Base-by-base conservation (phyloP, 306 rosid species). In the Cicer chorassanicum region DNA sequence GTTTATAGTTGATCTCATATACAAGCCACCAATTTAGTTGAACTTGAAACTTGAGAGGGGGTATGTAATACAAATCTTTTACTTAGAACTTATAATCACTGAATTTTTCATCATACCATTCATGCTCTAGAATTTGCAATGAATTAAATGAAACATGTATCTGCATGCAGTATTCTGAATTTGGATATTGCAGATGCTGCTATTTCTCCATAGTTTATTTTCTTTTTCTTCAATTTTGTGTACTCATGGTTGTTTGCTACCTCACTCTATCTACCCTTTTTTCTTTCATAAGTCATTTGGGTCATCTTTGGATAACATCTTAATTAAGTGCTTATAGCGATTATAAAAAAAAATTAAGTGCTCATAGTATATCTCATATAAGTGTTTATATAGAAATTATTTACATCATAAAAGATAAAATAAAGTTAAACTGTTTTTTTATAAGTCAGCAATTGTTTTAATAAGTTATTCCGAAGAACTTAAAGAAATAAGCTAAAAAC, bases 11-110 rank as follows among this genome's bases (percentile, higher is more conserved):
- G 74, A 81, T 41, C 41, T 65, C 43, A 64, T 18, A 50, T 72
- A 50, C 67, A 76, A 48, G 61, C 73, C 54, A 73, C 68, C 34
- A 51, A 29, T 29, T 67, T 65, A 68, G 78, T 78, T 79, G 80
- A 73, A 77, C 83, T 79, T 73, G 69, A 68, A 63, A 56, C 71
- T 21, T 57, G 49, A 72, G 70, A 72, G 70, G 59, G 74, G 79
- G 84, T 81, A 72, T 44, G 82, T 63, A 63, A 13, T 36, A 57
- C 40, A 2, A 24, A 65, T 53, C 54, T 78, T 65, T 48, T 49
- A 66, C 64, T 42, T 42, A 4, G 64, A 6, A 24, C 64, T 64
- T 42, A n/a, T 40, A 67, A 67, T 72, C 69, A 61, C 36, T 60
- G 54, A 41, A 68, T 76, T 45, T 24, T 68, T 14, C 65, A 12